Evolutionary conservation across 2,329 filamentous ascomycete species (phyloP).

Genomic region (Malbranchea zuffiana): DNA sequence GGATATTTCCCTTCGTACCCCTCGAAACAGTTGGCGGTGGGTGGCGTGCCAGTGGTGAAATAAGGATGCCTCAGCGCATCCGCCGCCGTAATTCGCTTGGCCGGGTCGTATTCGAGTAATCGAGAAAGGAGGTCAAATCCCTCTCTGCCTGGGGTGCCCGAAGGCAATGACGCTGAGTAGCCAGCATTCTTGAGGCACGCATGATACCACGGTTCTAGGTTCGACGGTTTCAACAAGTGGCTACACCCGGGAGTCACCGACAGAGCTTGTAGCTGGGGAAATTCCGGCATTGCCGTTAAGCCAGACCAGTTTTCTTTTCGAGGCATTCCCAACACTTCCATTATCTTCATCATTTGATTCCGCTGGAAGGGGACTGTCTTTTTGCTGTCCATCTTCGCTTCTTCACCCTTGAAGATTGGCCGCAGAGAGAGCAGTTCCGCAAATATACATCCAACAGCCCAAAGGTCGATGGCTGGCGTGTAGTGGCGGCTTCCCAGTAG

Average conservation of each 20-base stretch:
- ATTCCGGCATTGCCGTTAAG: conserved; percentile 77
- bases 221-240: conserved; percentile 42
- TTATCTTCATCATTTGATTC: conserved; percentile 98
- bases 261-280: conserved; percentile 52
- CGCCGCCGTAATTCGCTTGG: conserved; percentile 74
- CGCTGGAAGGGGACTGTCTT: conserved; percentile 95
- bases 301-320: conserved; percentile 83
- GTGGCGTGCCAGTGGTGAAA: conserved; percentile 59
- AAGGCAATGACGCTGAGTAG: conserved; percentile 36
- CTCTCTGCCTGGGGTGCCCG: conserved; percentile 55
- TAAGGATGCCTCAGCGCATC: conserved; percentile 85
- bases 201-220: conserved; percentile 72
- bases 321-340: conserved; percentile 87
- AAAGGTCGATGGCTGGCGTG: conserved; percentile 91
- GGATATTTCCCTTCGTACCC: conserved; percentile 83
- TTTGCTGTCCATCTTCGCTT: conserved; percentile 97
- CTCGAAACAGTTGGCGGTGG: conserved; percentile 80
- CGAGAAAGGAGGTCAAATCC: conserved; percentile 73
- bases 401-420: conserved; percentile 96
- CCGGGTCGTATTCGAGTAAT: conserved; percentile 85
- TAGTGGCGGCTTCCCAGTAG: conserved; percentile 91
- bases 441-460: conserved; percentile 97
- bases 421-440: conserved; percentile 81
- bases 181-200: conserved; percentile 52
- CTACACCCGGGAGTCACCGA: conserved; percentile 35